Evolutionary conservation across 2,329 filamentous ascomycete species (phyloP).

Genomic region (Cordyceps militaris): DNA sequence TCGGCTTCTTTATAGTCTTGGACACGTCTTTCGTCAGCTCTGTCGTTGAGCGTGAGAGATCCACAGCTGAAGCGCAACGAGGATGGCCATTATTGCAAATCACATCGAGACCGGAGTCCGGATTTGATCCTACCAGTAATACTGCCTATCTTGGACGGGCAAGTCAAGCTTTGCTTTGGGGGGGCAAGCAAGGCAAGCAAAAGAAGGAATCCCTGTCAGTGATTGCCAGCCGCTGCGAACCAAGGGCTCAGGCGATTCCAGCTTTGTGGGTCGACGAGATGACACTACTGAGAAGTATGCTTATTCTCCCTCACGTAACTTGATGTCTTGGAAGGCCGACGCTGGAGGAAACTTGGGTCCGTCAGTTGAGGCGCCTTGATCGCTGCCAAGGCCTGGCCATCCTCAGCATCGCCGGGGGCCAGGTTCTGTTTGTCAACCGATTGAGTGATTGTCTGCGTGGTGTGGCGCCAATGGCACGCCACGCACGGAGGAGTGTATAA

Average conservation of each 20-base stretch:
- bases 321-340: constrained; percentile 3
- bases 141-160: constrained; percentile 10
- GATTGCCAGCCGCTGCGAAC: background rate
- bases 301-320: constrained; percentile 15
- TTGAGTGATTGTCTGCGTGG: too few relatives aligned
- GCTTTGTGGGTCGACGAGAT: constrained; percentile 6
- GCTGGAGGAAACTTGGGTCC: background rate
- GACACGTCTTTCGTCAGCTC: background rate
- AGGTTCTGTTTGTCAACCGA: too few relatives aligned
- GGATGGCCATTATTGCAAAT: background rate
- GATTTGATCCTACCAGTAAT: constrained; percentile 8
- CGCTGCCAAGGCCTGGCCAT: background rate
- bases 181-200: background rate
- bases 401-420: too few relatives aligned
- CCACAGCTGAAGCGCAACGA: constrained; percentile 1
- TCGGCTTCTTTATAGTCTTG: constrained; percentile 7
- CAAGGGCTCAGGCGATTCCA: constrained; percentile 5
- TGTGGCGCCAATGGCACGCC: too few relatives aligned
- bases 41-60: background rate
- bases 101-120: constrained; percentile 9
- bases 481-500: too few relatives aligned
- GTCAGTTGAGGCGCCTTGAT: background rate
- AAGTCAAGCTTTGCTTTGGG: background rate
- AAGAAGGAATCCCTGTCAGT: background rate
- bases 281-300: constrained; percentile 13